These are phyloP conservation scores for Trichoderma erinaceum DNA, from an alignment of 495 filamentous ascomycete species.

Conservation along the genomic window DNA sequence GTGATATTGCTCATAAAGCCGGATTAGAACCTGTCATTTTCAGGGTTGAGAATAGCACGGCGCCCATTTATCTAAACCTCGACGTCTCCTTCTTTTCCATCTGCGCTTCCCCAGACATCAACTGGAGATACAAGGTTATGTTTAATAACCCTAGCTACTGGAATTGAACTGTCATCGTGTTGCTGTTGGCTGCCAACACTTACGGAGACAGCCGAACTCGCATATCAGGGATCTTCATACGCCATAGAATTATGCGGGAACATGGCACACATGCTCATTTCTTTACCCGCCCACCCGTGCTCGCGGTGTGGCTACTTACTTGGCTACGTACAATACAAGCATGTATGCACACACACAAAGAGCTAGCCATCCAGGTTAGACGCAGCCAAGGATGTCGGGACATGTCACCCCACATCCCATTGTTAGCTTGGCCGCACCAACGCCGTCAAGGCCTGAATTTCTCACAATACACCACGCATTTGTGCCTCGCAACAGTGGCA, in stretches of 20 bases:
- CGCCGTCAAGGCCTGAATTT: background rate
- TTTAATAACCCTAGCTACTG: too few relatives aligned
- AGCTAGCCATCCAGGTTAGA: background rate
- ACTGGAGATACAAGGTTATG: too few relatives aligned
- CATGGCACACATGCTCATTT: background rate
- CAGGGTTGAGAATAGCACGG: background rate
- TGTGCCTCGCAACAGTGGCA: background rate
- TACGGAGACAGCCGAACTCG: background rate
- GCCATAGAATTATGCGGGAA: background rate
- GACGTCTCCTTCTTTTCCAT: background rate
- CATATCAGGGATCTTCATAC: background rate
- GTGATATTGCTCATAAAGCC: background rate
- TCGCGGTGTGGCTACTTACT: background rate
- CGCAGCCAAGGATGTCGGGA: background rate
- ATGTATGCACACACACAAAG: background rate
- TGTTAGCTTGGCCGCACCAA: background rate
- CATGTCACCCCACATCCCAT: conserved; percentile 10
- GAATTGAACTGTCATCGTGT: too few relatives aligned
- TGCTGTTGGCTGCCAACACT: background rate
- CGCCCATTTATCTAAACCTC: background rate
- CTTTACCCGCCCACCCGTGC: background rate
- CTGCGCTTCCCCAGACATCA: background rate
- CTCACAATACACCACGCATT: background rate
- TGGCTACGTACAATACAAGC: too few relatives aligned
- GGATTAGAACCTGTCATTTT: background rate